Conservation (phyloP, 2,329 filamentous ascomycete species). For the Metarhizium humberi region DNA sequence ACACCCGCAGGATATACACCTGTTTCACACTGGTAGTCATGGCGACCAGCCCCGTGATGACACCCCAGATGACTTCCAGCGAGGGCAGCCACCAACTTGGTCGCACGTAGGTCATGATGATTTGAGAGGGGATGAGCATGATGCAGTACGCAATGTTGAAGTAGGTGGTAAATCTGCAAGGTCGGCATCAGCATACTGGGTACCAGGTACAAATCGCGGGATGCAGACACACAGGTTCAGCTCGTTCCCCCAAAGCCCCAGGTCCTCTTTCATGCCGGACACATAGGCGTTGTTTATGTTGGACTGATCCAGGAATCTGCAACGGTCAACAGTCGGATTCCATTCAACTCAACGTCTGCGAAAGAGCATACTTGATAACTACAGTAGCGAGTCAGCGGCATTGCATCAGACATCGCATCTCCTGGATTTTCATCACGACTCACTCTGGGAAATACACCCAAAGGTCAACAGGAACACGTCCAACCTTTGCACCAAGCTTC, state of each 20-base stretch:
- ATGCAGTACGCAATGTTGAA: slow-evolving; percentile 53
- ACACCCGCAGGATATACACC: slow-evolving; percentile 28
- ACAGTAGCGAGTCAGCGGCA: too few species aligned
- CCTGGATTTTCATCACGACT: not conserved
- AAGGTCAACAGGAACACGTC: slow-evolving; percentile 17
- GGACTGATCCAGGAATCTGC: slow-evolving; percentile 18
- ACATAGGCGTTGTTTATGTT: slow-evolving; percentile 25
- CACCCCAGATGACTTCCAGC: slow-evolving; percentile 21
- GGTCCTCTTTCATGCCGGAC: slow-evolving; percentile 35
- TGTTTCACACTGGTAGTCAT: slow-evolving; percentile 24
- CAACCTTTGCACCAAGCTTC: slow-evolving; percentile 3
- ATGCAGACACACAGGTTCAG: slow-evolving; percentile 6
- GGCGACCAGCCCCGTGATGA: slow-evolving; percentile 20
- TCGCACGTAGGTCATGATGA: slow-evolving; percentile 27
- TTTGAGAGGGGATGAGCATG: slow-evolving; percentile 27
- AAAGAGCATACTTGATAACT: not conserved
- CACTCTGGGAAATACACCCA: slow-evolving; percentile 21
- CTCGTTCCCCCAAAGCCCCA: slow-evolving; percentile 30
- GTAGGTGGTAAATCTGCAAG: slow-evolving; percentile 26
- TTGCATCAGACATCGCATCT: too few species aligned
- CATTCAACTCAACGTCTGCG: too few species aligned
- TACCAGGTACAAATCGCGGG: not conserved
- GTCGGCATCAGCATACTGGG: not conserved
- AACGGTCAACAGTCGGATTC: not conserved
- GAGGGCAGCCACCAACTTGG: slow-evolving; percentile 28